Evolutionary conservation across 2,329 filamentous ascomycete genomes (phyloP), one percentile per base, ranked within the genome.

Genomic region (Scedosporium aurantiacum): DNA sequence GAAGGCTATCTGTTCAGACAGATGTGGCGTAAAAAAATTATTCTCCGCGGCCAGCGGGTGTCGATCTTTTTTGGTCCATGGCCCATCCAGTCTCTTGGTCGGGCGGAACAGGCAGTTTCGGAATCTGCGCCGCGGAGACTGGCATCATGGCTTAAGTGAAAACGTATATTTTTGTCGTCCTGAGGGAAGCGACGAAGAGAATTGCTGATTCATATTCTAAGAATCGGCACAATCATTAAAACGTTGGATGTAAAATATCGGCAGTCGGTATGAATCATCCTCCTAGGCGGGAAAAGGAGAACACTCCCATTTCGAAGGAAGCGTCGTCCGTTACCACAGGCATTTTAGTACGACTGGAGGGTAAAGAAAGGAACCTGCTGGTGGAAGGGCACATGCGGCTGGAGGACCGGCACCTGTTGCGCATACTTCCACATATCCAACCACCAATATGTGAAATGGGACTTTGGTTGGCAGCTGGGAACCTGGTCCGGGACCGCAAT

Each of bases 391-490:
- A 77, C 72, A 62, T 78, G 75, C 62, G 80, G 76, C 64, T 80
- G 79, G 45, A 79, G 72, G 57, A 75, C 74, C 25, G 78, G 76
- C 58, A 74, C 71, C 63, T 79, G 77, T 68, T 78, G 78, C 63
- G 78, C 77, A 69, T 81, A 80, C 71, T 78, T 78, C 61, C 82
- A 74, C 68, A 81, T 71, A 63, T 81, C 79, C 78, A 78, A 81
- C 76, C 74, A 77, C 62, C 74, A 70, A 61, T 79, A 74, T 7
- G 77, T 76, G 62, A 80, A 74, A 65, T 74, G 75, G 57, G 79
- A 79, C 67, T 80, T 82, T 60, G 77, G 73, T 62, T 72, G 70
- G 66, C 75, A 78, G 60, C 61, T 67, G 59, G 69, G 67, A 60
- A 69, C 69, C 64, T 73, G 71, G 57, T 73, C 68, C 18, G 66